Evolutionary conservation across 352 stramenopile genomes (phyloP), one percentile per base, ranked within the genome.

Genomic region (Thalassiosira mediterranea): DNA sequence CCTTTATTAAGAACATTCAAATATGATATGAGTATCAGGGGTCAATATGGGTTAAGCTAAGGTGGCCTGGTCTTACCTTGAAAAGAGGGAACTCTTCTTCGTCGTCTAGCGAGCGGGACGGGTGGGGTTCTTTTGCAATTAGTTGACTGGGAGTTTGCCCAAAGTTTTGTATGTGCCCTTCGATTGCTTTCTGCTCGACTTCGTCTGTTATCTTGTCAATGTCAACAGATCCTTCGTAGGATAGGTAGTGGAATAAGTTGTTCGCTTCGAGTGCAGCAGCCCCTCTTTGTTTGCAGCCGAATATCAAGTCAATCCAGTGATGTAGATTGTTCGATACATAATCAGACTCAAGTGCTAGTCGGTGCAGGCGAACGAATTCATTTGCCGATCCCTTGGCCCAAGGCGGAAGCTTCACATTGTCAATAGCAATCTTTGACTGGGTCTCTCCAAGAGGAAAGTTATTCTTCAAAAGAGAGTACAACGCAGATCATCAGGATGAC

Each of bases 171-270:
- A 99, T 99, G 76, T 99, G 96, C 70, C 95, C 94, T 68, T 98
- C 95, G 15, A 96, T 97, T 38, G 95, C 96, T 72, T 96, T 95
- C 26, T 95, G 85, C 26, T 97, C 88, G 4, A 97, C 83, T 38
- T 98, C 95, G 23, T 96, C 88, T 23, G 77, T 84, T 26, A 94
- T 91, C 71, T 96, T 96, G 72, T 98, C 94, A 32, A 99, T 91
- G 76, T 99, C 96, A 42, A 99, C 96, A 80, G 96, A 96, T 42
- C 97, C 97, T 88, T 98, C 96, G 72, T 99, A 99, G 0, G 95
- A 99, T 32, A 99, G 88, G 72, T 98, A 98, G 79, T 99, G 98
- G 79, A 98, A 99, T 7, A 99, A 83, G 76, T 99, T 99, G 71
- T 97, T 94, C 4, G 96, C 95, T 10, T 94, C 89, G 29, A 97